phyloP scores from a whole-genome alignment of 768 basidiomycete species.

The Mycena galericulata region DNA sequence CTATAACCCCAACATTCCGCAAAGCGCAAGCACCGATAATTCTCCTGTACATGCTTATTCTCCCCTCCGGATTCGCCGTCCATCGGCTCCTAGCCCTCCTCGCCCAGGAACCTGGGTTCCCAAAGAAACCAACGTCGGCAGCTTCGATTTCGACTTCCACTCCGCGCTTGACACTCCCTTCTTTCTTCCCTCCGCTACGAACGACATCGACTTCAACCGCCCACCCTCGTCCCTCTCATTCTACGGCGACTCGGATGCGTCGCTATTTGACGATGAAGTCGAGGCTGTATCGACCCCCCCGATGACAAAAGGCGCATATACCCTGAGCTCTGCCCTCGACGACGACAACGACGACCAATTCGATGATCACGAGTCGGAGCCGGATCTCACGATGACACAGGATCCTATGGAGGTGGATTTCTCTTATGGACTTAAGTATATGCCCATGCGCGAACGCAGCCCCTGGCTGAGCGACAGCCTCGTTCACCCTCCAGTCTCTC shows the following conservation, averaged over 20 bases:
- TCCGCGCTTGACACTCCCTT: conserved; percentile 29
- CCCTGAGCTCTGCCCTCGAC: neutral
- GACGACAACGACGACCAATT: conserved; percentile 25
- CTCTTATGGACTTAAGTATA: conserved; percentile 6
- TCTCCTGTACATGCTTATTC: conserved; percentile 32
- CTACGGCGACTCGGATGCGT: conserved; percentile 37
- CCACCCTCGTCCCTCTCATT: conserved; percentile 41
- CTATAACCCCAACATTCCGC: conserved; percentile 36
- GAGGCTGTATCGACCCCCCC: conserved; percentile 26
- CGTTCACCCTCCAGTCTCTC: conserved; percentile 37
- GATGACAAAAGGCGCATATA: conserved; percentile 18
- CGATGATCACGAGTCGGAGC: conserved; percentile 13
- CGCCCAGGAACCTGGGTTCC: conserved; percentile 31
- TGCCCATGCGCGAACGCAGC: conserved; percentile 32
- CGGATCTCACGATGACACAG: conserved; percentile 24
- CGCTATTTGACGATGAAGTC: conserved; percentile 33
- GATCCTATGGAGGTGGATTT: conserved; percentile 32
- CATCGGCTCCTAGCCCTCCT: conserved; percentile 39
- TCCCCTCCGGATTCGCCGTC: conserved; percentile 35
- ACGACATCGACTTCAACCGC: conserved; percentile 39
- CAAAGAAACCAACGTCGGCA: conserved; percentile 5
- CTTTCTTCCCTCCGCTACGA: conserved; percentile 25
- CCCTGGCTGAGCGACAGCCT: conserved; percentile 40
- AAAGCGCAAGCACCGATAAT: conserved; percentile 28
- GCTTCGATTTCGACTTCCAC: conserved; percentile 26